These are phyloP conservation scores for Plasmodium ovale DNA, from an alignment of 169 alveolate species.

Conservation along the genomic window DNA sequence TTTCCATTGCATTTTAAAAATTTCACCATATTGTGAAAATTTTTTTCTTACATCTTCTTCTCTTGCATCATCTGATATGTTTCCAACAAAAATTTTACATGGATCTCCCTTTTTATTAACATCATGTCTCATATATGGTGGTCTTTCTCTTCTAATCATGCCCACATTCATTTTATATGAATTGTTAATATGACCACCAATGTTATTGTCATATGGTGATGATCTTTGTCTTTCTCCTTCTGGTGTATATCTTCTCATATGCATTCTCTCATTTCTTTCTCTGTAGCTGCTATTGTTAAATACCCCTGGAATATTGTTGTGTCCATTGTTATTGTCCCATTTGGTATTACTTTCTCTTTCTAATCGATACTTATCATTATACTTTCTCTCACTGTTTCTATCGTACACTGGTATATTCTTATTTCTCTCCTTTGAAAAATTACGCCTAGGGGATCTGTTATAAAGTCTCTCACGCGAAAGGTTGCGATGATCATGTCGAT, in stretches of 20 bases:
- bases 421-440: slow-evolving; percentile 33
- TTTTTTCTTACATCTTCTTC: slow-evolving; percentile 87
- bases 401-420: slow-evolving; percentile 1
- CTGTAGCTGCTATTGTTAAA: not conserved
- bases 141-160: slow-evolving; percentile 51
- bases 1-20: slow-evolving; percentile 85
- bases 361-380: slow-evolving; percentile 9
- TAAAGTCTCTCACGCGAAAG: slow-evolving; percentile 30
- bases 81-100: slow-evolving; percentile 88
- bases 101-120: slow-evolving; percentile 54
- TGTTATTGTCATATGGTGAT: not conserved
- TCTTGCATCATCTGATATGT: slow-evolving; percentile 86
- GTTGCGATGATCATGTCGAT: slow-evolving; percentile 27
- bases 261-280: slow-evolving; percentile 36
- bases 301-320: not conserved
- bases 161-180: slow-evolving; percentile 26
- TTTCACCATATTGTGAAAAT: slow-evolving; percentile 86
- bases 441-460: slow-evolving; percentile 49
- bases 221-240: slow-evolving; percentile 14
- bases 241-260: slow-evolving; percentile 30
- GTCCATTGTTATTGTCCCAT: not conserved
- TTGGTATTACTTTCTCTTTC: slow-evolving; percentile 20
- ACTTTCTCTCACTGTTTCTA: slow-evolving; percentile 15
- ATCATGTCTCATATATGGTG: slow-evolving; percentile 26
- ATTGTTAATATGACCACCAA: not conserved